Evolutionary conservation across 139 green algal genomes (phyloP).

Genomic region (Eudorina sp.): DNA sequence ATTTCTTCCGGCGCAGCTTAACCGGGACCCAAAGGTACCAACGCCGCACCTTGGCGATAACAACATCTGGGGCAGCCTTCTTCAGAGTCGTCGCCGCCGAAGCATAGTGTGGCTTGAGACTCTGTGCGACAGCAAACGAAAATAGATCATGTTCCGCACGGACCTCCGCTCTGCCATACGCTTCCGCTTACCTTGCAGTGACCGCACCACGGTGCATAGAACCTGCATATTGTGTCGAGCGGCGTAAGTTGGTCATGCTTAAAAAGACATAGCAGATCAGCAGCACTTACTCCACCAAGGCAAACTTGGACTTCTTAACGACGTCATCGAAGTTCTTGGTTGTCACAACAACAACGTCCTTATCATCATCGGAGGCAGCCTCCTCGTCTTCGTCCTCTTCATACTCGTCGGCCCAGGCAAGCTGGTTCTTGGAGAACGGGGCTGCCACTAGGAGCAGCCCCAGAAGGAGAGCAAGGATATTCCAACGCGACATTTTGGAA

Average conservation of each 20-base stretch:
- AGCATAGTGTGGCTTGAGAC: conserved; percentile 81
- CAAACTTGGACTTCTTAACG: conserved; percentile 73
- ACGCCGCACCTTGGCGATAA: conserved; percentile 80
- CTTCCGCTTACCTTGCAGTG: conserved; percentile 58
- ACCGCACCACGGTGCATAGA: conserved; percentile 59
- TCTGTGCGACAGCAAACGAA: conserved; percentile 55
- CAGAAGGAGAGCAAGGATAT: conserved; percentile 54
- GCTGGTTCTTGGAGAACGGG: conserved; percentile 49
- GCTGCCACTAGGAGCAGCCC: conserved; percentile 61
- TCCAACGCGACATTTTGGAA: conserved; percentile 50
- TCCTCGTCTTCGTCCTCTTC: conserved; percentile 63
- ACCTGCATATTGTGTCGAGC: conserved; percentile 8
- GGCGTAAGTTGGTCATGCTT: background rate
- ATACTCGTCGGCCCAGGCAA: background rate
- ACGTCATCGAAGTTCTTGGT: conserved; percentile 76
- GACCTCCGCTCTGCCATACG: background rate
- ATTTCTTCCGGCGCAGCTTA: too few relatives aligned
- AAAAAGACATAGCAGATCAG: background rate
- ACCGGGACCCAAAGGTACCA: too few relatives aligned
- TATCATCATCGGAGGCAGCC: conserved; percentile 66
- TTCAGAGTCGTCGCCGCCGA: conserved; percentile 82
- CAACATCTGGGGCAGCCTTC: conserved; percentile 60
- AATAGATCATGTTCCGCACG: conserved; percentile 6
- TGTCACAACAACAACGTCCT: conserved; percentile 82
- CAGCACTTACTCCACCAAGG: conserved; percentile 69